Evolutionary conservation across 75 land plant genomes (phyloP), one percentile per base, ranked within the genome.

Genomic region (Cupressus sempervirens): DNA sequence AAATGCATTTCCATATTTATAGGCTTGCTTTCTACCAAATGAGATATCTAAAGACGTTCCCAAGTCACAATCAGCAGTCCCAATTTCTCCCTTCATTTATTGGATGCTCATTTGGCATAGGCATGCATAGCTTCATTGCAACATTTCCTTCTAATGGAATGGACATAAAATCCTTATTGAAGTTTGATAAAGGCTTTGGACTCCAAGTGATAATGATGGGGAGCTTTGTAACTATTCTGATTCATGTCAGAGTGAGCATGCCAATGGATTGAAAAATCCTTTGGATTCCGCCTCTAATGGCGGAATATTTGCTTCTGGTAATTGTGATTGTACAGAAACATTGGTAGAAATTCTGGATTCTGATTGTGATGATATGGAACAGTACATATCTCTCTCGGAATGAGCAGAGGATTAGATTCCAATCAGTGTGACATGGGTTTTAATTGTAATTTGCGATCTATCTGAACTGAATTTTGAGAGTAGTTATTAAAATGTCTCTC

Each of bases 191-290:
- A 72, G 74, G 74, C 74, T 72, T 72, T 72, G 74, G 36, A 72
- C 32, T 72, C 36, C 15, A 15, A 72, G 35, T 72, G 74, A 10
- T 14, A 10, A 72, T 30, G 74, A 72, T 72, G 15, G 32, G 74
- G 74, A 36, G 30, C 74, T 72, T 72, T 72, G 74, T 72, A 32
- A 32, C 74, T 72, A 29, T 32, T 12, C 74, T 72, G n/a, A n/a
- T n/a, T n/a, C n/a, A n/a, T n/a, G 74, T 72, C 74, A 32, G 34
- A 72, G 74, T 72, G 74, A 72, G 35, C 74, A 72, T 72, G 36
- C 74, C 3, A 72, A 32, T 1, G 32, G 35, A 30, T 72, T 32
- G 74, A 32, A 29, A 70, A 32, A 72, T 72, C 34, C 74, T 72
- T 2, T 72, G 36, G 32, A 62, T 62, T 62, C n/a, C 23, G n/a